Evolutionary conservation across 2,329 filamentous ascomycete genomes (phyloP).

Genomic region (Beauveria caledonica): DNA sequence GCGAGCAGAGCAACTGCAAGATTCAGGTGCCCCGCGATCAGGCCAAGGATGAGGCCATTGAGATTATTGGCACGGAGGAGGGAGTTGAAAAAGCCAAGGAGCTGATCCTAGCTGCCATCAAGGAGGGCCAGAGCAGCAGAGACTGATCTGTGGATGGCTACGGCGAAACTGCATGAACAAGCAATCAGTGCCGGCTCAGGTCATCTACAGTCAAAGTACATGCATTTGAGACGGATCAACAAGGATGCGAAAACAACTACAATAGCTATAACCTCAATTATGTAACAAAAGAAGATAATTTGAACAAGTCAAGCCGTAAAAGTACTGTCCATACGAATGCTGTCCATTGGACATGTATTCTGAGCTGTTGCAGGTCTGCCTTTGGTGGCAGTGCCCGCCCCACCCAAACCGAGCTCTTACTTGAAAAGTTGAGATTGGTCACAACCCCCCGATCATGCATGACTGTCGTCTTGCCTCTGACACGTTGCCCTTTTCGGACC

Average conservation of each 20-base stretch:
- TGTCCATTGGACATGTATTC: too few relatives aligned
- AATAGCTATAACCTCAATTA: not conserved
- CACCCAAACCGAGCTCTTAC: too few relatives aligned
- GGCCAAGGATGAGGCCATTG: conserved; percentile 70
- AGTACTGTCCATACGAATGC: too few relatives aligned
- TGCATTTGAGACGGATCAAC: not conserved
- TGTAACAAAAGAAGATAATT: not conserved
- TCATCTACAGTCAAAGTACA: not conserved
- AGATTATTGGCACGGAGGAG: conserved; percentile 71
- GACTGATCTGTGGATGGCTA: not conserved
- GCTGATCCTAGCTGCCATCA: conserved; percentile 77
- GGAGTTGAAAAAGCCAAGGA: conserved; percentile 83
- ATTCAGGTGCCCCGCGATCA: conserved; percentile 88
- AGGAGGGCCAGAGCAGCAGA: conserved; percentile 39
- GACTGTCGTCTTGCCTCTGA: not conserved
- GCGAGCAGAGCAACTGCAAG: conserved; percentile 85
- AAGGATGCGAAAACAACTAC: not conserved
- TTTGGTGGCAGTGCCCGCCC: too few relatives aligned
- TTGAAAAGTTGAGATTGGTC: too few relatives aligned
- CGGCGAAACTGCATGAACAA: not conserved
- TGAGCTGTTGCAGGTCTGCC: too few relatives aligned
- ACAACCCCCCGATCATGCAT: too few relatives aligned
- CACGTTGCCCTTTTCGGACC: not conserved
- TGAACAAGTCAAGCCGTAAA: not conserved
- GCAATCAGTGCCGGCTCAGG: not conserved